phyloP scores from a whole-genome alignment of 2,329 filamentous ascomycete genomes.

The Dactylonectria estremocensis region DNA sequence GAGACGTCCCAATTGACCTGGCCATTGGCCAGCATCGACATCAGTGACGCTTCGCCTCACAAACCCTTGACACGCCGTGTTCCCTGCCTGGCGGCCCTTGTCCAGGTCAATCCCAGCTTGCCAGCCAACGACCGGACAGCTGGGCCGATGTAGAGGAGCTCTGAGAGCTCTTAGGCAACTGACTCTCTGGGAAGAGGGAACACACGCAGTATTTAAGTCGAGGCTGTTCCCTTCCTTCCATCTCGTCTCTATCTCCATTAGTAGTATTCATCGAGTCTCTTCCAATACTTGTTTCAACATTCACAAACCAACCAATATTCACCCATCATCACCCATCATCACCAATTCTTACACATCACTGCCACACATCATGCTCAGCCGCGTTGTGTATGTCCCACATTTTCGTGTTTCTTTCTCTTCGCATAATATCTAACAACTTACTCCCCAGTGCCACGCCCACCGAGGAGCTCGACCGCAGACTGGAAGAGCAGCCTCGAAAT shows the following conservation, averaged over 20 bases:
- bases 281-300: not conserved
- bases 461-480: conserved; percentile 31
- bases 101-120: not conserved
- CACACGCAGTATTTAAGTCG: not conserved
- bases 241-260: not conserved
- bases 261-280: not conserved
- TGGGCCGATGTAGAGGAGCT: not conserved
- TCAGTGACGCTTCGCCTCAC: not conserved
- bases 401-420: not conserved
- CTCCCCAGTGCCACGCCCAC: conserved; percentile 21
- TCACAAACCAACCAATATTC: not conserved
- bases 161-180: not conserved
- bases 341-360: not conserved
- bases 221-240: not conserved
- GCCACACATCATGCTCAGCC: conserved; percentile 30
- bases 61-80: not conserved
- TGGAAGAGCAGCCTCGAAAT: conserved; percentile 21
- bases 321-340: not conserved
- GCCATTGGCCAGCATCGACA: conserved; percentile 4
- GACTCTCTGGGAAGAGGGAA: not conserved
- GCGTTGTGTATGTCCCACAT: conserved; percentile 25
- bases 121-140: not conserved
- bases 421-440: not conserved
- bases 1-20: not conserved
- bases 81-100: conserved; percentile 1